A percentile compares a stretch with the other conserved stretches of the same genome.
phyloP scores from a whole-genome alignment of 2,329 filamentous ascomycete genomes.

The Raffaelea deltoideospora region DNA sequence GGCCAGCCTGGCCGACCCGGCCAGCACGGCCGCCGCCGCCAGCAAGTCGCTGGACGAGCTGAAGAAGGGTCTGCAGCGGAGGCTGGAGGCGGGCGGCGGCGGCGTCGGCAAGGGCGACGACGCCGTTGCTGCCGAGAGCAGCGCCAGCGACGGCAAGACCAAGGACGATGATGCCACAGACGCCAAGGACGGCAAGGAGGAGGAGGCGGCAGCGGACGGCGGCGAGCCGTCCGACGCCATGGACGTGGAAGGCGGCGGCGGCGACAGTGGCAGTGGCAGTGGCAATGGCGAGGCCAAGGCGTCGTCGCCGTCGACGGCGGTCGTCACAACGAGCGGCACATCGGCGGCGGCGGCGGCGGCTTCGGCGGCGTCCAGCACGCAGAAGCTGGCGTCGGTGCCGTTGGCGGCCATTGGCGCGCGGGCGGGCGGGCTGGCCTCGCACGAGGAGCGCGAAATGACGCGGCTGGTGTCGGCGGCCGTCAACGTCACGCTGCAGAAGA shows the following conservation, averaged over 20 bases:
- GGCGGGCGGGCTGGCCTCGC: slow-evolving; percentile 74
- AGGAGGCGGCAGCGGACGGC: slow-evolving; percentile 31
- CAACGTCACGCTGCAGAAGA: slow-evolving; percentile 87
- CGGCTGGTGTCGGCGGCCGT: slow-evolving; percentile 82
- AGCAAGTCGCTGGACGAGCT: slow-evolving; percentile 79
- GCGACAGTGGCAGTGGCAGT: slow-evolving; percentile 26
- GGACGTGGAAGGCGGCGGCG: slow-evolving; percentile 42
- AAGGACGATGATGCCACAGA: slow-evolving; percentile 49
- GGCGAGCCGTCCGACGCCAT: slow-evolving; percentile 55
- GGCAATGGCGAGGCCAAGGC: slow-evolving; percentile 30
- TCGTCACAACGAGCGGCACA: slow-evolving; percentile 38
- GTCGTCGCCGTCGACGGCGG: slow-evolving; percentile 34
- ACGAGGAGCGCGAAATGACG: slow-evolving; percentile 94
- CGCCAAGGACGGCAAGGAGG: slow-evolving; percentile 49
- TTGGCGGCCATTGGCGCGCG: slow-evolving; percentile 77
- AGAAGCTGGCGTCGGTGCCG: slow-evolving; percentile 54
- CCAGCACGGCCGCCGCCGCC: slow-evolving; percentile 78
- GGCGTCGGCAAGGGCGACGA: slow-evolving; percentile 18
- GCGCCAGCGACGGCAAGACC: slow-evolving; percentile 25
- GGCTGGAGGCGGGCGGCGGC: slow-evolving; percentile 44
- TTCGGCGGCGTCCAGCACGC: slow-evolving; percentile 27
- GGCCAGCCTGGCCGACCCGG: slow-evolving; percentile 78
- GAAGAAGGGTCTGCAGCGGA: slow-evolving; percentile 61
- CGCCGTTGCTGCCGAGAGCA: slow-evolving; percentile 33
- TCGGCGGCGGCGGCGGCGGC: slow-evolving; percentile 42